These are phyloP conservation scores for Pyrenochaeta sp. DNA, from an alignment of 2,329 filamentous ascomycete species.

Conservation along the genomic window DNA sequence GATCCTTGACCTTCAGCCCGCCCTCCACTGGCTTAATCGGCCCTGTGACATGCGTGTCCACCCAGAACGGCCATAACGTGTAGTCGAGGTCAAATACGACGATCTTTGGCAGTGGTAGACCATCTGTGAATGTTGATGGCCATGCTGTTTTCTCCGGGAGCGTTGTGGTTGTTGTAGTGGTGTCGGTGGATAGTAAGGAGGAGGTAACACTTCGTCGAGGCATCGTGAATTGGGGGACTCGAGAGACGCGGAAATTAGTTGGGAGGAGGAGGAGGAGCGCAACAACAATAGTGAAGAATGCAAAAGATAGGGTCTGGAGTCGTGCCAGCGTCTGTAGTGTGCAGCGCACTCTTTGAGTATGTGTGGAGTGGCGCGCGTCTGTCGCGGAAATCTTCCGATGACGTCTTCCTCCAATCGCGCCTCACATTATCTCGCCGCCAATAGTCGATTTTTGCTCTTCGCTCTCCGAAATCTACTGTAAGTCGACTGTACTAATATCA, in stretches of 20 bases:
- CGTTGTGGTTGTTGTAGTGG: conserved; percentile 40
- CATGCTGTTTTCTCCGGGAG: conserved; percentile 48
- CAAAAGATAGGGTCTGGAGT: neutral
- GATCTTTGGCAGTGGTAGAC: conserved; percentile 78
- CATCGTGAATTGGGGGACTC: conserved; percentile 25
- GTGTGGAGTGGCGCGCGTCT: conserved; percentile 5
- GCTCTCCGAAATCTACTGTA: too few relatives aligned
- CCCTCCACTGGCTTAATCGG: conserved; percentile 67
- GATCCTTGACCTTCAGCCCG: conserved; percentile 61
- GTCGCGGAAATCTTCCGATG: conserved; percentile 8
- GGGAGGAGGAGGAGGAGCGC: neutral
- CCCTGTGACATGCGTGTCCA: conserved; percentile 86
- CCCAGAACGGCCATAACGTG: conserved; percentile 99
- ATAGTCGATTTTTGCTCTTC: too few relatives aligned
- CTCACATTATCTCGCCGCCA: neutral
- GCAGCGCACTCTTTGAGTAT: neutral
- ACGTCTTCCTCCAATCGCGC: conserved; percentile 2
- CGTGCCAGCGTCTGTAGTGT: neutral
- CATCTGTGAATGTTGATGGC: conserved; percentile 68
- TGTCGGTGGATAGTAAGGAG: conserved; percentile 26
- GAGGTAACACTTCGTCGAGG: conserved; percentile 36
- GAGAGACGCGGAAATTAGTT: neutral
- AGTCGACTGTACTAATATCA: too few relatives aligned
- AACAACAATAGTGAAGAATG: neutral
- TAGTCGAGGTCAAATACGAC: conserved; percentile 97